A percentile compares a stretch with the other conserved stretches of the same genome.
phyloP scores from a whole-genome alignment of 2,329 filamentous ascomycete species.

The Exophiala sp. region DNA sequence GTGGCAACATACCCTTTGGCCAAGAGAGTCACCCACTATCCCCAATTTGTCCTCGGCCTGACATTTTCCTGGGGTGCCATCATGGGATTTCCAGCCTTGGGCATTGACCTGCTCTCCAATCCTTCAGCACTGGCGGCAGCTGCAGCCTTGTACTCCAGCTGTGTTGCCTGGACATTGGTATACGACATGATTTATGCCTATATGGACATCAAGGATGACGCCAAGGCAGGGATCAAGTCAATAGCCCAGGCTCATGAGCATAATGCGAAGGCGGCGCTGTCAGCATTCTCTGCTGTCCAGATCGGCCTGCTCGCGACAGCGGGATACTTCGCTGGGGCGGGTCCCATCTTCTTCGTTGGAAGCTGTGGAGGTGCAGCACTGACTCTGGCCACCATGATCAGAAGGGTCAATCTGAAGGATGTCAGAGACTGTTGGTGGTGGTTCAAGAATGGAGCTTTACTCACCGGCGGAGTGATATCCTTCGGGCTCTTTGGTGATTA shows the following conservation, averaged over 20 bases:
- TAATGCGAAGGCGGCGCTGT: constrained; percentile 44
- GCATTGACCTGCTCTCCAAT: constrained; percentile 43
- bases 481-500: constrained; percentile 57
- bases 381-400: constrained; percentile 58
- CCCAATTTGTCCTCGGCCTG: constrained; percentile 51
- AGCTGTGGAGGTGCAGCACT: constrained; percentile 56
- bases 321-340: constrained; percentile 50
- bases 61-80: constrained; percentile 52
- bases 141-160: constrained; percentile 45
- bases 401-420: constrained; percentile 55
- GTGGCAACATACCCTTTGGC: constrained; percentile 49
- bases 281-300: constrained; percentile 40
- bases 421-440: constrained; percentile 62
- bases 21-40: constrained; percentile 53
- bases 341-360: constrained; percentile 57
- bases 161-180: constrained; percentile 47
- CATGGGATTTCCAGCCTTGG: constrained; percentile 46
- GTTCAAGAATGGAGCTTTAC: constrained; percentile 61
- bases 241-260: constrained; percentile 50
- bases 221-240: constrained; percentile 49
- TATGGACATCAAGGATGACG: constrained; percentile 52
- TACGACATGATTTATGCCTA: constrained; percentile 53
- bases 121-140: constrained; percentile 36
- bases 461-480: constrained; percentile 59
- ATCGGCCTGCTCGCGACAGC: constrained; percentile 43